These are phyloP conservation scores for Cucurbita ficifolia DNA, from an alignment of 306 rosid genomes.

Conservation along the genomic window DNA sequence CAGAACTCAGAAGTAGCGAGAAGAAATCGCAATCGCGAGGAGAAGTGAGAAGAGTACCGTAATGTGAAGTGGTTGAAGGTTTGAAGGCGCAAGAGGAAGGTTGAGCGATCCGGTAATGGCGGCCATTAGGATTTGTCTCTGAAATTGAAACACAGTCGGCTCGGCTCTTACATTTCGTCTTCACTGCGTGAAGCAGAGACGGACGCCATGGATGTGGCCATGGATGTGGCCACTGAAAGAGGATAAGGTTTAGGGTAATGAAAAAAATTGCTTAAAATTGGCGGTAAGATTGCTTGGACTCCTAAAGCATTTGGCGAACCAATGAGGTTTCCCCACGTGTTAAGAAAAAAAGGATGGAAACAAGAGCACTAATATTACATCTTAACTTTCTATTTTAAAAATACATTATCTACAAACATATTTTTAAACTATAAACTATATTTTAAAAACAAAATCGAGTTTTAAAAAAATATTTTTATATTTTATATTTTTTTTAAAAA, in stretches of 20 bases:
- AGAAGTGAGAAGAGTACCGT: background rate
- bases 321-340: background rate
- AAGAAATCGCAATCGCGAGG: background rate
- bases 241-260: background rate
- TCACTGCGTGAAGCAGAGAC: background rate
- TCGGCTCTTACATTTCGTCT: background rate
- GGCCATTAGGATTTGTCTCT: background rate
- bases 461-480: no score
- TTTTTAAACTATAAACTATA: no score
- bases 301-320: background rate
- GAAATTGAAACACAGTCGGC: background rate
- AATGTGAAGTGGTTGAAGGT: background rate
- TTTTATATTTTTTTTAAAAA: no score
- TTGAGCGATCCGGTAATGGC: conserved; percentile 1
- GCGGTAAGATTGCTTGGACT: background rate
- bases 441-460: no score
- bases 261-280: background rate
- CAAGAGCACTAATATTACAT: background rate
- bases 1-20: background rate
- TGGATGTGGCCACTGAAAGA: background rate
- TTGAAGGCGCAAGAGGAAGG: background rate
- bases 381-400: no score
- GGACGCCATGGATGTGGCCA: background rate
- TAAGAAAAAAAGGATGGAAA: background rate
- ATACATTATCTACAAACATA: no score